Base-by-base conservation (phyloP, 2,329 filamentous ascomycete genomes). In the Myriosclerotinia scirpicola region DNA sequence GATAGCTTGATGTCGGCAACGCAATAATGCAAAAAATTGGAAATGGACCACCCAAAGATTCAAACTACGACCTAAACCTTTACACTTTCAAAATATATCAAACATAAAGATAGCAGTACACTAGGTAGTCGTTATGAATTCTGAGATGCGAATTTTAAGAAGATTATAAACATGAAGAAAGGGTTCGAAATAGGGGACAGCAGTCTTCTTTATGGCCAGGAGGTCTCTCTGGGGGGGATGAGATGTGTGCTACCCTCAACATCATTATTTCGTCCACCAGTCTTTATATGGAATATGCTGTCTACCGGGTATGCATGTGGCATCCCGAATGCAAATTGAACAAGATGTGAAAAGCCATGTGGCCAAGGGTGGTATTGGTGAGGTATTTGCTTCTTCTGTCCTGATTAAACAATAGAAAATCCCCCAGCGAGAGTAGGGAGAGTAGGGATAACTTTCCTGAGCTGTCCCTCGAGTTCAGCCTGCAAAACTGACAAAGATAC, bases 1-100 rank as follows among this genome's bases (percentile, higher is more conserved):
- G 30, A 50, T 20, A 50, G 58, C 44, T 60, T 38, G 56, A 48
- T 38, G 56, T 60, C 30, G 56, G 20, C 42, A 48, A 48, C 26
- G 48, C 44, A 38, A 17, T 15, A 38, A 50, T 60, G 44, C 30
- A 14, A 48, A 55, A 34, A 44, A 58, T 2, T 38, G 8, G 4
- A 60, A 60, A 50, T 17, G n/a, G 30, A 26, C 58, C 58, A 50
- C 44, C 58, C 58, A 50, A 26, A 50, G 34, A 50, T 20, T 60
- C 58, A 61, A 40, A 61, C 14, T 22, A 50, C 2, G 11, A 14
- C 9, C 22, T 20, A 38, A 50, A 11, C 34, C 34, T 61, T 20
- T 40, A 50, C 58, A 50, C 58, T 5, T 50, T 22, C n/a, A 26
- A 26, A 20, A 30, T 17, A 14, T n/a, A 5, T 38, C 58, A 22